Evolutionary conservation across 2,329 filamentous ascomycete species (phyloP).

Genomic region (Thielaviopsis euricoi): DNA sequence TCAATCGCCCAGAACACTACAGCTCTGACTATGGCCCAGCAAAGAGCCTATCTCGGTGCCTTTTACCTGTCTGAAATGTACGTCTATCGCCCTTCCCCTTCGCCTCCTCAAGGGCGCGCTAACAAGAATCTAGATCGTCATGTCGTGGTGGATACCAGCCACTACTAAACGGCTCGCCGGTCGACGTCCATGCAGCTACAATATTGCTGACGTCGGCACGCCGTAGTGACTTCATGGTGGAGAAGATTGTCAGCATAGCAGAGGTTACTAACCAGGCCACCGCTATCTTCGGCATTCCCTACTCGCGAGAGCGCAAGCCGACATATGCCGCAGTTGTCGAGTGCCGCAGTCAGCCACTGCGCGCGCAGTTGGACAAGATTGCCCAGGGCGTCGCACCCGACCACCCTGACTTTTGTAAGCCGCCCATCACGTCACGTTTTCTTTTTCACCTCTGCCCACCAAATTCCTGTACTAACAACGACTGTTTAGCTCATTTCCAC

Average conservation of each 20-base stretch:
- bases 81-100: constrained; percentile 12
- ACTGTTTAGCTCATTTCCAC: constrained; percentile 14
- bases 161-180: constrained; percentile 6
- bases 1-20: constrained; percentile 8
- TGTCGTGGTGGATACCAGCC: constrained; percentile 10
- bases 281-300: constrained; percentile 10
- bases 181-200: constrained; percentile 9
- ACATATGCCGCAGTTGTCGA: constrained; percentile 9
- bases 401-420: constrained; percentile 8
- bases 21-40: constrained; percentile 19
- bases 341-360: constrained; percentile 5
- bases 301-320: constrained; percentile 10
- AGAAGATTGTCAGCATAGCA: constrained; percentile 10
- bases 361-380: constrained; percentile 9
- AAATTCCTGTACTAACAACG: neutral
- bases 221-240: constrained; percentile 10
- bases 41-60: constrained; percentile 23
- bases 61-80: constrained; percentile 25
- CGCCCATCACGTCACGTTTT: too few relatives aligned
- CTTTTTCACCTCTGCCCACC: neutral
- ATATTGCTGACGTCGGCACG: constrained; percentile 6
- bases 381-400: constrained; percentile 7
- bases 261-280: constrained; percentile 10
- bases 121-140: constrained; percentile 1
- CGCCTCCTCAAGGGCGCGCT: neutral